Evolutionary conservation across 306 rosid genomes (phyloP), one percentile per base, ranked within the genome.

Genomic region (Inga laurina): DNA sequence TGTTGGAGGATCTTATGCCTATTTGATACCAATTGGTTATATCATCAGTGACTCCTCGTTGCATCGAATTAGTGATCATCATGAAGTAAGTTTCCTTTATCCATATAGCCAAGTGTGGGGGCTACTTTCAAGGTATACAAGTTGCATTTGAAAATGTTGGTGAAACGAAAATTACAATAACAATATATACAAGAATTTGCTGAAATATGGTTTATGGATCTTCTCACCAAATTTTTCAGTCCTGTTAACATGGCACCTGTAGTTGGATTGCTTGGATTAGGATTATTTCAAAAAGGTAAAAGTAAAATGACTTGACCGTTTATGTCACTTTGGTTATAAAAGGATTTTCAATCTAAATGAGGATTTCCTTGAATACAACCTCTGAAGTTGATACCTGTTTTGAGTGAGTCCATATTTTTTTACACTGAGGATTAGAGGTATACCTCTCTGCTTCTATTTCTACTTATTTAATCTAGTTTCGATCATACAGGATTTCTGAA

Each of bases 1-100:
- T 51, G 97, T 96, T 81, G 98, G 99, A 88, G 98, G 98, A 48
- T 93, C 99, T 70, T 96, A 81, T 85, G 91, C 97, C n/a, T 96
- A 92, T 87, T 86, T 93, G 43, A 46, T 90, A 80, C 99, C 98
- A 57, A 85, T 96, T 59, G 97, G 91, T 83, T 93, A 92, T 85
- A 93, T 96, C 11, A 84, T 93, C 37, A 82, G 82, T 24, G 99
- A 96, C 88, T 87, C 92, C 66, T 87, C 91, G 7, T 82, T 96
- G 84, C 93, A 86, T 74, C 88, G 86, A 78, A 93, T 96, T 83
- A 84, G 18, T 48, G 90, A 92, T 66, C 74, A 88, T 83, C 99
- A 90, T 75, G 98, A 92, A 83, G 99, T 92, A 88, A 88, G 93
- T 82, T 76, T 57, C 69, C 72, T 79, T 43, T 27, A 67, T 83